Conservation (phyloP, 768 basidiomycete genomes). For the Galerina marginata region DNA sequence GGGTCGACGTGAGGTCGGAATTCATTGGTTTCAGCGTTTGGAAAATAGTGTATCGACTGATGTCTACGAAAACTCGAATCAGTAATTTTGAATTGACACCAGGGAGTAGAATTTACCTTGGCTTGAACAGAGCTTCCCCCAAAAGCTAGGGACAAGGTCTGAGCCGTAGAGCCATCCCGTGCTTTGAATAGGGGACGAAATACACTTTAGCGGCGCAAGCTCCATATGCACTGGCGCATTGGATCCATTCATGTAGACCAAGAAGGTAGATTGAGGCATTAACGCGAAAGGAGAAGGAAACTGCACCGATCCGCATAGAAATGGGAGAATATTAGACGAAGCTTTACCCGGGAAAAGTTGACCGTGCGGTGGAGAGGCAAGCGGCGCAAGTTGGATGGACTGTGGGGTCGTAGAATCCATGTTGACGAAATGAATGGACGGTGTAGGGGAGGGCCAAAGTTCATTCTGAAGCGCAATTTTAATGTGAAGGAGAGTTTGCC, state of each 20-base stretch:
- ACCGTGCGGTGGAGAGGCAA: conserved; percentile 10
- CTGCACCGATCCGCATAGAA: conserved; percentile 38
- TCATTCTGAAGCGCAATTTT: conserved; percentile 26
- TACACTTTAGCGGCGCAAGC: conserved; percentile 31
- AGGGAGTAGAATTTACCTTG: conserved; percentile 36
- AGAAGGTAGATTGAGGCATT: conserved; percentile 47
- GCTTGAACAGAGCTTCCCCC: conserved; percentile 51
- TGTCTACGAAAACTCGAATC: conserved; percentile 40
- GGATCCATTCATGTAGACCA: conserved; percentile 47
- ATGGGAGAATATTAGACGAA: conserved; percentile 13
- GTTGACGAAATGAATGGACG: conserved; percentile 24
- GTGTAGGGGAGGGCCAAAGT: conserved; percentile 22
- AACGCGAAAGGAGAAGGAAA: conserved; percentile 54
- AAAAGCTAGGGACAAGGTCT: conserved; percentile 55
- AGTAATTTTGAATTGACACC: not conserved
- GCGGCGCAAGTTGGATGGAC: conserved; percentile 25
- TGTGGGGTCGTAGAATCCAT: conserved; percentile 23
- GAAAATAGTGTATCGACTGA: conserved; percentile 54
- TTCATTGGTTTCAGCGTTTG: conserved; percentile 44
- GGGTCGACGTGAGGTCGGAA: conserved; percentile 1
- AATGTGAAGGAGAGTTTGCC: conserved; percentile 23
- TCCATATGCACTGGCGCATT: conserved; percentile 50
- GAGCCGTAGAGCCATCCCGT: conserved; percentile 47
- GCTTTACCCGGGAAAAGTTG: not conserved
- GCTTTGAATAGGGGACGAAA: conserved; percentile 28